phyloP scores from a whole-genome alignment of 176 grass and related monocot genomes.

The Elaeis guineensis region DNA sequence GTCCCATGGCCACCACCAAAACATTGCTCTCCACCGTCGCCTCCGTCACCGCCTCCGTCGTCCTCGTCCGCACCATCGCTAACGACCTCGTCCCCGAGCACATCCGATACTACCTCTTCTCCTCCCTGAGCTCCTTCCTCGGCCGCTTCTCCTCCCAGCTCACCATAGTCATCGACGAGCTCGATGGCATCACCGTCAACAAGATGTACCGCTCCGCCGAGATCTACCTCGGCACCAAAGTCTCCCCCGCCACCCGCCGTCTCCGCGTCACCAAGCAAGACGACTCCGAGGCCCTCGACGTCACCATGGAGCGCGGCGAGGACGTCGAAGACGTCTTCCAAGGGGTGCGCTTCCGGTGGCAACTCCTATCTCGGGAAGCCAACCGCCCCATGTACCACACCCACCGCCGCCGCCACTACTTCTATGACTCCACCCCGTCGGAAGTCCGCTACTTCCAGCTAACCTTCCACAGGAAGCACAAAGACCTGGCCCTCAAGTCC shows the following conservation, averaged over 20 bases:
- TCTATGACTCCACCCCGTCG: not conserved
- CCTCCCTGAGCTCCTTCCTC: not conserved
- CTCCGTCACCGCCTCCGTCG: not conserved
- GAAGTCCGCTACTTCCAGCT: constrained; percentile 1
- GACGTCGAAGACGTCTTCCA: not conserved
- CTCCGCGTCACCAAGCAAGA: not conserved
- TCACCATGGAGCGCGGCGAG: not conserved
- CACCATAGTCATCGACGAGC: constrained; percentile 14
- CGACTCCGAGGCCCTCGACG: not conserved
- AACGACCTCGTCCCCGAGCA: not conserved
- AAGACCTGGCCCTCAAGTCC: constrained; percentile 24
- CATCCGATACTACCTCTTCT: not conserved
- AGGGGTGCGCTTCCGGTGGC: not conserved
- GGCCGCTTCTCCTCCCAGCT: not conserved
- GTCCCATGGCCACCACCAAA: not conserved
- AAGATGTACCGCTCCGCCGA: not conserved
- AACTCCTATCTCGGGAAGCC: constrained; percentile 2
- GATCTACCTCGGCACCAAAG: not conserved
- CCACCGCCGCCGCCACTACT: constrained; percentile 1
- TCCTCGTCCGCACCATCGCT: not conserved
- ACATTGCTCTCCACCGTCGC: not conserved
- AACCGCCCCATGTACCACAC: not conserved
- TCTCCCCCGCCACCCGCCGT: not conserved
- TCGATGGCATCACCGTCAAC: not conserved
- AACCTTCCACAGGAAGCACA: constrained; percentile 38